Evolutionary conservation across 495 filamentous ascomycete species (phyloP), one percentile per base, ranked within the genome.

Genomic region (Corynascus novoguineensis): DNA sequence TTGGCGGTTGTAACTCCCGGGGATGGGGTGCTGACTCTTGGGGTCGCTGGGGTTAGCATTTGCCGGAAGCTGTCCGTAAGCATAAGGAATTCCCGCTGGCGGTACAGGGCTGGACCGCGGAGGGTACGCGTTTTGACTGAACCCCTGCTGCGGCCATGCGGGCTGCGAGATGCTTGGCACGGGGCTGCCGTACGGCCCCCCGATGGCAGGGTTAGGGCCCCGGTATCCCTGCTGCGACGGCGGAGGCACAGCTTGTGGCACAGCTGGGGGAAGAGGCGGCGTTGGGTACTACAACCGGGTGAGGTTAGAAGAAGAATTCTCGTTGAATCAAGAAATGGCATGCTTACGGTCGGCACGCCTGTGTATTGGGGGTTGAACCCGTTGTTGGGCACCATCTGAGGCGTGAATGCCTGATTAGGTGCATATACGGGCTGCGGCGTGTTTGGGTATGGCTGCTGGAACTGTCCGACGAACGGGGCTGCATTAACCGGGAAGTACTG

Each of bases 1-100:
- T 64, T 89, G 86, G 22, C 90, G 78, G 64, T 84, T 87, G 69
- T 86, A 95, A 70, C 85, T 90, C 17, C 87, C 89, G 14, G 89
- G 88, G 40, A 95, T 80, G 28, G 87, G 85, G 66, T 93, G 88
- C 57, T 85, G 79, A 45, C 79, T 83, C 65, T 86, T 84, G 40
- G 85, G 77, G 50, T 83, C 79, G 37, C 83, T 71, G 51, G 84
- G 83, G 65, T 87, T 80, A 53, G 77, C 76, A 60, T 89, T 84
- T 14, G 76, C 82, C 3, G 89, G 89, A 27, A 92, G 78, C 62
- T 92, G 88, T 8, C 86, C 83, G 68, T 86, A 95, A 6, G 82
- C 76, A 67, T 93, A 93, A 4, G 84, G 81, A 25, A 80, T 80
- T 9, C 73, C 75, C 32, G 64, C 41, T 10, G 66, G 74, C 61